A percentile compares a stretch with the other conserved stretches of the same genome.
phyloP scores from a whole-genome alignment of 108 stramenopile species.

The Pseudonitzschia multiseries region DNA sequence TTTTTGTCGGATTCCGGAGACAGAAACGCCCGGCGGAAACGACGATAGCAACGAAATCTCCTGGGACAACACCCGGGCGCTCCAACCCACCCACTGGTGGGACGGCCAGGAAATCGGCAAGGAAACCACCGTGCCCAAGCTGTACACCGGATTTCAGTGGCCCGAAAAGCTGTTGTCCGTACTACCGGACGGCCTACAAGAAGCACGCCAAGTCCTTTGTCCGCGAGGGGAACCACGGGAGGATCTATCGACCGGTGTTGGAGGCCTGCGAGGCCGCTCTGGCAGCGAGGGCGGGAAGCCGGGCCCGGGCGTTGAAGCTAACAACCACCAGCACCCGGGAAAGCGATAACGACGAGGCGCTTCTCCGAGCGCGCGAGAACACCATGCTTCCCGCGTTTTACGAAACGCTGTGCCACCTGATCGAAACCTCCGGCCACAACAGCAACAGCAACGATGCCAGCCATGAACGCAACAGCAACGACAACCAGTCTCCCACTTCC shows the following conservation, averaged over 20 bases:
- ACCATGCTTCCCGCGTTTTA: constrained; percentile 79
- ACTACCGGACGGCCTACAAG: constrained; percentile 76
- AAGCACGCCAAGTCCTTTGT: constrained; percentile 52
- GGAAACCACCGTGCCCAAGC: constrained; percentile 44
- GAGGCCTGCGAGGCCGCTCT: constrained; percentile 14
- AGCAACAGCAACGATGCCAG: not conserved
- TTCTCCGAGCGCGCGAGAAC: constrained; percentile 11
- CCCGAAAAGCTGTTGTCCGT: constrained; percentile 67
- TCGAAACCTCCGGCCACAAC: too few relatives aligned
- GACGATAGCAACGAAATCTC: not conserved
- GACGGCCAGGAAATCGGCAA: constrained; percentile 57
- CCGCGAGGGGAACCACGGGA: constrained; percentile 47
- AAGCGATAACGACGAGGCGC: constrained; percentile 5
- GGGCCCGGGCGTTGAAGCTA: not conserved
- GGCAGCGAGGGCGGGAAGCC: too few relatives aligned
- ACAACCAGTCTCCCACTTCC: not conserved
- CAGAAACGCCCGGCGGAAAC: not conserved
- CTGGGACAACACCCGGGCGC: constrained; percentile 38
- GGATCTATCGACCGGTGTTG: constrained; percentile 39
- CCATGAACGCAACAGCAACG: constrained; percentile 6
- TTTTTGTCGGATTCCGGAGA: constrained; percentile 58
- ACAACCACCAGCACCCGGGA: not conserved
- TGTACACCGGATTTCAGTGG: constrained; percentile 80
- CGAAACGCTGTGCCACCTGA: constrained; percentile 48
- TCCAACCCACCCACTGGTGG: constrained; percentile 82